Conservation (phyloP, 768 basidiomycete genomes). For the Trametopsis cervina region DNA sequence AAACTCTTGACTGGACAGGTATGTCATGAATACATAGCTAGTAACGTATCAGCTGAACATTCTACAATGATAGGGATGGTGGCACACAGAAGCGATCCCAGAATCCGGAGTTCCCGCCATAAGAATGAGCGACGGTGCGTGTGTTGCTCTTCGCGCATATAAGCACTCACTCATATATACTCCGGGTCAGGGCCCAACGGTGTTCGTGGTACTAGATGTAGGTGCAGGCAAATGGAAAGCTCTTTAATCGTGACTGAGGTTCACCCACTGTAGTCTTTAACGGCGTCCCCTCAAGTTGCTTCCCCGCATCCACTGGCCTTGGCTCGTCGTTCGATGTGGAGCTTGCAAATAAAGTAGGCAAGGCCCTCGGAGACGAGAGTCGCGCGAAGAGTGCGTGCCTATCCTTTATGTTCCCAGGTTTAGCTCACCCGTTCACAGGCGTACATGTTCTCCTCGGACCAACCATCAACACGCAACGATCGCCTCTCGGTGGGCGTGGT, state of each 20-base stretch:
- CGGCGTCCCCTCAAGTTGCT: slow-evolving; percentile 48
- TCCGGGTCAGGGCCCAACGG: slow-evolving; percentile 47
- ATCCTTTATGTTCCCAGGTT: background rate
- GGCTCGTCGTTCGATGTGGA: slow-evolving; percentile 50
- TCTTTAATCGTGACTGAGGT: slow-evolving; percentile 5
- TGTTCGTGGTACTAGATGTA: slow-evolving; percentile 40
- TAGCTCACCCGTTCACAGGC: slow-evolving; percentile 23
- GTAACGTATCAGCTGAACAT: background rate
- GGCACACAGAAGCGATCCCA: slow-evolving; percentile 38
- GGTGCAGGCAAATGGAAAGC: slow-evolving; percentile 4
- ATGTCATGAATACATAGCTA: too few species aligned
- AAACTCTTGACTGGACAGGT: slow-evolving; percentile 38
- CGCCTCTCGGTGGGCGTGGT: slow-evolving; percentile 45
- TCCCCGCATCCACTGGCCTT: slow-evolving; percentile 50
- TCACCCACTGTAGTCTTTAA: slow-evolving; percentile 54
- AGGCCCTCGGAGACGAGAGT: slow-evolving; percentile 47
- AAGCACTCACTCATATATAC: background rate
- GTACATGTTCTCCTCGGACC: slow-evolving; percentile 50
- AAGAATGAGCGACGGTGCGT: slow-evolving; percentile 40
- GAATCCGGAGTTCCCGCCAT: slow-evolving; percentile 35
- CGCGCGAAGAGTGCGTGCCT: slow-evolving; percentile 36
- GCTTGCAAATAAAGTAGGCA: slow-evolving; percentile 38
- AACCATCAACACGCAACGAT: slow-evolving; percentile 61
- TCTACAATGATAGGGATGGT: slow-evolving; percentile 33
- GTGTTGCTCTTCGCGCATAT: background rate